Conservation (phyloP, 768 basidiomycete genomes). For the Amanita jacksonii region DNA sequence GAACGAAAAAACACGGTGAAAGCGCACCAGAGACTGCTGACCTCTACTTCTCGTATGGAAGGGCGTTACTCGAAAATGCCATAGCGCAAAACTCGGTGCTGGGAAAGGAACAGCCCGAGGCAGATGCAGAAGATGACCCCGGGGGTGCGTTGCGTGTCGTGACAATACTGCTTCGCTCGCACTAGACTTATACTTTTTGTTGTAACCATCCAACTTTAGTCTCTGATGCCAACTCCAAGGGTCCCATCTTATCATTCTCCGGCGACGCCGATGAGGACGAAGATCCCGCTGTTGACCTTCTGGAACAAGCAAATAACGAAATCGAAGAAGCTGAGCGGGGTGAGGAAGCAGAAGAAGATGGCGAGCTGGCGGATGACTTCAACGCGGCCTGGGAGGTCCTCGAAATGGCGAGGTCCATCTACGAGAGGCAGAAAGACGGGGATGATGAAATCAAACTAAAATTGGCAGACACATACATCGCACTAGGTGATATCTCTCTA, state of each 20-base stretch:
- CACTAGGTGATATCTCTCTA: conserved; percentile 91
- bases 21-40: conserved; percentile 80
- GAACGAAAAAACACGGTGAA: conserved; percentile 69
- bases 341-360: conserved; percentile 51
- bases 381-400: conserved; percentile 97
- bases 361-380: conserved; percentile 91
- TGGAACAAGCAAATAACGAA: conserved; percentile 38
- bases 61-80: conserved; percentile 88
- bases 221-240: conserved; percentile 29
- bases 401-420: conserved; percentile 87
- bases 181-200: neutral
- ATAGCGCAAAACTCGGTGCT: conserved; percentile 81
- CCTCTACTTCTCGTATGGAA: conserved; percentile 85
- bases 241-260: conserved; percentile 67
- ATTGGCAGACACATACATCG: conserved; percentile 84
- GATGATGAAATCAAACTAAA: conserved; percentile 63
- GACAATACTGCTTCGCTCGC: conserved; percentile 6
- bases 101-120: conserved; percentile 73
- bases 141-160: conserved; percentile 16
- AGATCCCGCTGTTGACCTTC: conserved; percentile 51
- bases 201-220: conserved; percentile 16
- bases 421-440: conserved; percentile 54
- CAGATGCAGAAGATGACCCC: conserved; percentile 34
- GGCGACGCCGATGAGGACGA: conserved; percentile 68
- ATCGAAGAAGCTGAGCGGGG: conserved; percentile 38